phyloP scores from a whole-genome alignment of 306 rosid species.

The Astragalus glycyphyllos region DNA sequence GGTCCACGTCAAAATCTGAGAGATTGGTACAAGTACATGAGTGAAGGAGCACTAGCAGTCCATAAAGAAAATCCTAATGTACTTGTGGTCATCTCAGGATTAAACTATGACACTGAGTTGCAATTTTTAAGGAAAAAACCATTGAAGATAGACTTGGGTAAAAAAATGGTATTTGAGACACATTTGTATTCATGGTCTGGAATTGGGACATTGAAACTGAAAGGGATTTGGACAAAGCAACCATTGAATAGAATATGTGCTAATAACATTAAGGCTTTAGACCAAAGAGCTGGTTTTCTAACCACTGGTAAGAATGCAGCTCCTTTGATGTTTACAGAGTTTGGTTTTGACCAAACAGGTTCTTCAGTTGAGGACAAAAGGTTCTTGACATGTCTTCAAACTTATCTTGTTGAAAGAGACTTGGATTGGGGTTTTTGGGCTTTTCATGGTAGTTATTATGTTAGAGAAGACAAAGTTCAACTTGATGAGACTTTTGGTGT shows the following conservation, averaged over 20 bases:
- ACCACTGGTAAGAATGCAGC: neutral
- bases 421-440: slow-evolving; percentile 72
- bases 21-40: slow-evolving; percentile 46
- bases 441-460: slow-evolving; percentile 57
- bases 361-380: slow-evolving; percentile 40
- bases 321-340: neutral
- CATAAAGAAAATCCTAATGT: slow-evolving; percentile 43
- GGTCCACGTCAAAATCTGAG: slow-evolving; percentile 44
- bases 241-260: neutral
- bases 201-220: slow-evolving; percentile 14
- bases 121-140: slow-evolving; percentile 36
- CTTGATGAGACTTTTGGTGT: slow-evolving; percentile 59
- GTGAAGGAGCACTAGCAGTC: slow-evolving; percentile 39
- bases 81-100: slow-evolving; percentile 48
- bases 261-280: neutral
- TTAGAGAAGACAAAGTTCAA: slow-evolving; percentile 41
- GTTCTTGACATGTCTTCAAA: slow-evolving; percentile 63
- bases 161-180: slow-evolving; percentile 47
- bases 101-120: slow-evolving; percentile 50
- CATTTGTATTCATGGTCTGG: slow-evolving; percentile 50
- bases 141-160: slow-evolving; percentile 20
- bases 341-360: slow-evolving; percentile 7
- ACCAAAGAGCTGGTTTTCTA: neutral
- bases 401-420: slow-evolving; percentile 60
- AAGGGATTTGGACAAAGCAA: slow-evolving; percentile 29